A percentile compares a stretch with the other conserved stretches of the same genome.
These are phyloP conservation scores for Amanita rimosa DNA, from an alignment of 768 basidiomycete species.

Conservation along the genomic window DNA sequence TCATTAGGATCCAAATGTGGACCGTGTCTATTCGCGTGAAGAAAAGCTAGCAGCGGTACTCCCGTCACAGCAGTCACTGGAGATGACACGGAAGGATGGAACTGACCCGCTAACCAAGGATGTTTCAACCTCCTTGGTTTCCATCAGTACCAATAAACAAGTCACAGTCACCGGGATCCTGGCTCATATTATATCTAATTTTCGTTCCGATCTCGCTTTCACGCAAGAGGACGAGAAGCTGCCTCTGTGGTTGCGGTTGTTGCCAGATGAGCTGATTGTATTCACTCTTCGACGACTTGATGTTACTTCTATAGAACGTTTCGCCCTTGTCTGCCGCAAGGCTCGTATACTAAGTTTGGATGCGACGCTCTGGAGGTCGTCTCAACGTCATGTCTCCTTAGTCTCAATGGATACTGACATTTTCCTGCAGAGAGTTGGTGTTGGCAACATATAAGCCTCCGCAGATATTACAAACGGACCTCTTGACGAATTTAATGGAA, in stretches of 20 bases:
- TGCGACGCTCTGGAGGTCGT: slow-evolving; percentile 65
- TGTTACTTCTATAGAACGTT: slow-evolving; percentile 60
- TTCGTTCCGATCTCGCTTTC: slow-evolving; percentile 43
- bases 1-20: slow-evolving; percentile 55
- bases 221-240: slow-evolving; percentile 58
- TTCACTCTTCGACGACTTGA: slow-evolving; percentile 58
- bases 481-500: slow-evolving; percentile 36
- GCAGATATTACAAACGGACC: slow-evolving; percentile 47
- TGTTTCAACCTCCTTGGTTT: slow-evolving; percentile 14
- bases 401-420: neutral
- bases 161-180: slow-evolving; percentile 27
- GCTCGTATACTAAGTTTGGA: slow-evolving; percentile 66
- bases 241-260: slow-evolving; percentile 37
- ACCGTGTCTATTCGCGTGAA: slow-evolving; percentile 52
- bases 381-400: slow-evolving; percentile 1
- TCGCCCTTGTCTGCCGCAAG: slow-evolving; percentile 63
- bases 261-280: slow-evolving; percentile 75
- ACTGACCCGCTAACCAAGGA: slow-evolving; percentile 16
- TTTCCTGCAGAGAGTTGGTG: slow-evolving; percentile 47
- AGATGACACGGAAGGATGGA: neutral
- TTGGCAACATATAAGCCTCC: slow-evolving; percentile 59
- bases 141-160: slow-evolving; percentile 14
- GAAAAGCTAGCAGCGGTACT: slow-evolving; percentile 33
- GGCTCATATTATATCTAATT: slow-evolving; percentile 34
- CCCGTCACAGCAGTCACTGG: slow-evolving; percentile 12